phyloP scores from a whole-genome alignment of 2,329 filamentous ascomycete species.

The Aspergillus sp. region DNA sequence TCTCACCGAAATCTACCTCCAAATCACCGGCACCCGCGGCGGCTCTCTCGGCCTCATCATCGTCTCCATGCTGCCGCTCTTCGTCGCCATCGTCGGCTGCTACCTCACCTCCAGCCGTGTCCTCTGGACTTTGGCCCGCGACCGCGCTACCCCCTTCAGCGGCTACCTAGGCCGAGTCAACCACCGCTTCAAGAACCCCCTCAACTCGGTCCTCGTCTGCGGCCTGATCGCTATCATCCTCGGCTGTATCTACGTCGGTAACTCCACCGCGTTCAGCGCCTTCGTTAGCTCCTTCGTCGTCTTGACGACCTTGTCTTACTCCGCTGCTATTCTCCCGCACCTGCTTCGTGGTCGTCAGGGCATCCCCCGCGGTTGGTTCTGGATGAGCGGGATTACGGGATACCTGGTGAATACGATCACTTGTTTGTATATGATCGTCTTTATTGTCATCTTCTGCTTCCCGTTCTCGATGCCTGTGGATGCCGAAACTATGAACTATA shows the following conservation, averaged over 20 bases:
- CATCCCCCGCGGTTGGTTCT: slow-evolving; percentile 53
- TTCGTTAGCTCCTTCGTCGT: slow-evolving; percentile 57
- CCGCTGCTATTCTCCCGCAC: slow-evolving; percentile 50
- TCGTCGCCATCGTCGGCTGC: slow-evolving; percentile 50
- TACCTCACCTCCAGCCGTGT: slow-evolving; percentile 60
- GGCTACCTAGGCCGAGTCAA: slow-evolving; percentile 52
- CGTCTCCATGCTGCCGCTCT: slow-evolving; percentile 53
- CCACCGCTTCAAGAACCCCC: slow-evolving; percentile 54
- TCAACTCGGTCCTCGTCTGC: slow-evolving; percentile 56
- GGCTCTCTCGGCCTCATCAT: slow-evolving; percentile 56
- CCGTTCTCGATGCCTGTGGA: slow-evolving; percentile 47
- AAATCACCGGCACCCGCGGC: slow-evolving; percentile 45
- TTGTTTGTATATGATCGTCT: slow-evolving; percentile 53
- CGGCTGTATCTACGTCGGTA: slow-evolving; percentile 55
- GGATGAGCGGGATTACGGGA: slow-evolving; percentile 48
- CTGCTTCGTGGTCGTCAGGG: slow-evolving; percentile 50
- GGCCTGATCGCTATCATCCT: slow-evolving; percentile 51
- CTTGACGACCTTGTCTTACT: slow-evolving; percentile 54
- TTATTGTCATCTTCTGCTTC: slow-evolving; percentile 58
- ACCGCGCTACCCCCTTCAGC: slow-evolving; percentile 59
- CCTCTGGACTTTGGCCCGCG: slow-evolving; percentile 57
- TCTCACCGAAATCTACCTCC: slow-evolving; percentile 43
- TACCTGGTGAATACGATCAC: slow-evolving; percentile 49
- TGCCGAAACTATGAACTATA: slow-evolving; percentile 53
- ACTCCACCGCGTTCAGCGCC: slow-evolving; percentile 53